Conservation (phyloP, 805 yeast genomes). For the Candida tammaniensis region DNA sequence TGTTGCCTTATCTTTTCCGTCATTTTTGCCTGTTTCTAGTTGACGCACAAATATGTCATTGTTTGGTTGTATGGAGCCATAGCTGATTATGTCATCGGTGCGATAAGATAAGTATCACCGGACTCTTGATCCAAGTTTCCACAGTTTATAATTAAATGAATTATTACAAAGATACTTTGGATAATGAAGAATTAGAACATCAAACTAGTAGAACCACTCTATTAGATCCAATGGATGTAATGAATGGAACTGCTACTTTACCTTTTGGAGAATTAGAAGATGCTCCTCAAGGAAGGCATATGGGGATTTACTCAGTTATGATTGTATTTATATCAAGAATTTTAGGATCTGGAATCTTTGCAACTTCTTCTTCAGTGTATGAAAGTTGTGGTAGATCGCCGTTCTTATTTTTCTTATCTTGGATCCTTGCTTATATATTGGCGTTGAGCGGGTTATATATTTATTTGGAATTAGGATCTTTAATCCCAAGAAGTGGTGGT, state of each 20-base stretch:
- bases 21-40: no score
- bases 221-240: slow-evolving; percentile 6
- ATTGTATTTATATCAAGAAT: slow-evolving; percentile 65
- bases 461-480: slow-evolving; percentile 66
- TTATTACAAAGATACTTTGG: no score
- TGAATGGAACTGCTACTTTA: not conserved
- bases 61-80: no score
- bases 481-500: slow-evolving; percentile 75
- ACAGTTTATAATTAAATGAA: no score
- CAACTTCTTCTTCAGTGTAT: slow-evolving; percentile 65
- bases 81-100: no score
- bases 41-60: no score
- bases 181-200: slow-evolving; percentile 1
- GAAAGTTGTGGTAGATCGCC: slow-evolving; percentile 69
- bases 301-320: slow-evolving; percentile 66
- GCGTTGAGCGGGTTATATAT: slow-evolving; percentile 68
- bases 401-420: slow-evolving; percentile 54
- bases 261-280: slow-evolving; percentile 41
- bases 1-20: no score
- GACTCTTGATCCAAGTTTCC: no score
- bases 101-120: no score
- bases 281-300: slow-evolving; percentile 71
- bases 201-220: slow-evolving; percentile 9
- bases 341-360: slow-evolving; percentile 76
- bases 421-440: slow-evolving; percentile 60